A percentile compares a stretch with the other conserved stretches of the same genome.
phyloP scores from a whole-genome alignment of 345 rosid genomes.

The Pseudoturritis turrita region DNA sequence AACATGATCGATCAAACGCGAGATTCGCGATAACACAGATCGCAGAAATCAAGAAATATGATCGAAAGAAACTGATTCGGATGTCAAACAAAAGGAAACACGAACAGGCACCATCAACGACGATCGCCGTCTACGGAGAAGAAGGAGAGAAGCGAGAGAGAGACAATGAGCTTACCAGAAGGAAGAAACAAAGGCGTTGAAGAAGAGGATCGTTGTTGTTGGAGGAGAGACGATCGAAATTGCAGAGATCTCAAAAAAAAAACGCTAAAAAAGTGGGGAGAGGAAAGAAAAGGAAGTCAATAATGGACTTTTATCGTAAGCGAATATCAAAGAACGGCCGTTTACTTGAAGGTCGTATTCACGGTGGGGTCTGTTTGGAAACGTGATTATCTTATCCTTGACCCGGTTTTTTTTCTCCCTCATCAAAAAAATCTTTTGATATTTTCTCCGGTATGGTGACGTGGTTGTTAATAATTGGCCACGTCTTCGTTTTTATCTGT shows the following conservation, averaged over 20 bases:
- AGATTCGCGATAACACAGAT: constrained; percentile 1
- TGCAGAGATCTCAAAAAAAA: constrained; percentile 27
- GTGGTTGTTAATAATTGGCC: neutral
- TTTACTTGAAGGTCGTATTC: constrained; percentile 29
- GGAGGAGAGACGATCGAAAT: neutral
- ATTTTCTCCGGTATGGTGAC: neutral
- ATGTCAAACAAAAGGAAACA: neutral
- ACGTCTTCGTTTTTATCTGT: neutral
- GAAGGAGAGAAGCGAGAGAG: neutral
- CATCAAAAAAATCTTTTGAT: neutral
- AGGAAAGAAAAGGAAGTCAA: neutral
- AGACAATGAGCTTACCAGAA: constrained; percentile 27
- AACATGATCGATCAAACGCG: neutral
- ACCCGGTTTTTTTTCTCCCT: neutral
- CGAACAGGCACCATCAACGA: neutral
- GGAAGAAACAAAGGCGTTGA: neutral
- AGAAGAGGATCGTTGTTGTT: constrained; percentile 5
- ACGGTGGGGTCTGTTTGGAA: constrained; percentile 22
- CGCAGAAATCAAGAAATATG: neutral
- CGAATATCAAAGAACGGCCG: constrained; percentile 19
- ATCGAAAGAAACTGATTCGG: constrained; percentile 2
- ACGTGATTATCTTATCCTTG: constrained; percentile 13
- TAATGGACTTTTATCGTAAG: constrained; percentile 23
- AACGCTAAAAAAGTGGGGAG: neutral
- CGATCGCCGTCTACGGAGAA: constrained; percentile 1